Percentiles rank a stretch among this genome's conserved stretches.
phyloP scores from a whole-genome alignment of 2,329 filamentous ascomycete species.

The Botrytis medusae region DNA sequence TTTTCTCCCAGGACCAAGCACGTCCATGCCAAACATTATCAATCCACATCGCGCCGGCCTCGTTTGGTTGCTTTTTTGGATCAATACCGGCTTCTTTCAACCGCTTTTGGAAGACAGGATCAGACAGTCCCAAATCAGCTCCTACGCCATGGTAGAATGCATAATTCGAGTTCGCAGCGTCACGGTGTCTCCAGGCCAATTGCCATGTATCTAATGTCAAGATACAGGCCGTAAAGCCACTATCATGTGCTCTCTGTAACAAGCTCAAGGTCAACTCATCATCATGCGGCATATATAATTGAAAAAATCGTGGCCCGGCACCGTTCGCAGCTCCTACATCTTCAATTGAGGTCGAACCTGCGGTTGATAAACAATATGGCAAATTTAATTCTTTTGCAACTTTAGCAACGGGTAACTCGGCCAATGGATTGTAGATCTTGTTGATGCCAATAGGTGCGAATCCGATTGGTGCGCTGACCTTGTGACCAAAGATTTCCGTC shows the following conservation, averaged over 20 bases:
- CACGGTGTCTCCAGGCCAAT: slow-evolving; percentile 60
- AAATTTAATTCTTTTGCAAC: slow-evolving; percentile 58
- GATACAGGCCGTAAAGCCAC: slow-evolving; percentile 57
- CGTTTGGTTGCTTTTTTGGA: slow-evolving; percentile 50
- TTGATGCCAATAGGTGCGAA: slow-evolving; percentile 66
- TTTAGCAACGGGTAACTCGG: slow-evolving; percentile 59
- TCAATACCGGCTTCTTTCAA: slow-evolving; percentile 55
- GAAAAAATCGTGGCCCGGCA: slow-evolving; percentile 55
- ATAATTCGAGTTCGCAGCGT: slow-evolving; percentile 57
- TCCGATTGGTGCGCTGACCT: slow-evolving; percentile 59
- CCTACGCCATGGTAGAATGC: slow-evolving; percentile 62
- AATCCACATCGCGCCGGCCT: slow-evolving; percentile 61
- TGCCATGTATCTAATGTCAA: slow-evolving; percentile 65
- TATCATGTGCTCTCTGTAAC: slow-evolving; percentile 53
- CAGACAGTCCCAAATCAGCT: slow-evolving; percentile 56
- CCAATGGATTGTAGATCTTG: slow-evolving; percentile 60
- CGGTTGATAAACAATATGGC: slow-evolving; percentile 60
- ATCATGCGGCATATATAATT: slow-evolving; percentile 64
- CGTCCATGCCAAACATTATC: slow-evolving; percentile 63
- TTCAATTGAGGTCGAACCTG: slow-evolving; percentile 54
- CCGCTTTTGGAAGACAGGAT: slow-evolving; percentile 58
- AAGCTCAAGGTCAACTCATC: slow-evolving; percentile 58
- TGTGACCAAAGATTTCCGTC: slow-evolving; percentile 60
- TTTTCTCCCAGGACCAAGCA: slow-evolving; percentile 62
- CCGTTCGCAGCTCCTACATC: slow-evolving; percentile 57